Conservation (phyloP, 345 rosid species). For the Hypericum perforatum region DNA sequence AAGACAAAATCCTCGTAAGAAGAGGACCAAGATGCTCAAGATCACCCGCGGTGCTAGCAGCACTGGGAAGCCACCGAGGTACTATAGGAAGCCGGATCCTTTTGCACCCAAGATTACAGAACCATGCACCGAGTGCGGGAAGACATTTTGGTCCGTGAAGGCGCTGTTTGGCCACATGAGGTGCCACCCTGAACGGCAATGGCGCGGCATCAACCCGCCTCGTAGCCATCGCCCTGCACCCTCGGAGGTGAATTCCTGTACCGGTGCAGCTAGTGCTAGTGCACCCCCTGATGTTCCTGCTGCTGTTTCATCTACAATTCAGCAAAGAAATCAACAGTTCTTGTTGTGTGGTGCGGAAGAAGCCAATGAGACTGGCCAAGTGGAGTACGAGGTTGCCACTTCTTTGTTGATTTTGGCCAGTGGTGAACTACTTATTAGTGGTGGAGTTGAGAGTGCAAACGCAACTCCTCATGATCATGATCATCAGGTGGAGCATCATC, state of each 20-base stretch:
- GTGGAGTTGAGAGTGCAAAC: too few species aligned
- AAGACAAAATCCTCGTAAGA: too few species aligned
- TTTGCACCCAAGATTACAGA: constrained; percentile 57
- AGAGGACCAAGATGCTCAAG: too few species aligned
- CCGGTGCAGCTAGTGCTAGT: constrained; percentile 2
- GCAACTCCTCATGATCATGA: constrained; percentile 1
- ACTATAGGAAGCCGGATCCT: constrained; percentile 55
- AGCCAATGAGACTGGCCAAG: constrained; percentile 15
- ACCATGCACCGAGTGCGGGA: constrained; percentile 88
- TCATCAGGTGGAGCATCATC: constrained; percentile 9
- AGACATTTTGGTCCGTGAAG: constrained; percentile 79
- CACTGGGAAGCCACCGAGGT: constrained; percentile 25
- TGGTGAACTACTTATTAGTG: too few species aligned
- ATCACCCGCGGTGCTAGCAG: neutral
- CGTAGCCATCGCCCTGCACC: constrained; percentile 10
- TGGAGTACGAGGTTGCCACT: constrained; percentile 68
- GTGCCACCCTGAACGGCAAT: constrained; percentile 59
- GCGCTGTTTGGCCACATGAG: constrained; percentile 71
- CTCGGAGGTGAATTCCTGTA: neutral
- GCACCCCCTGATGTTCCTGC: constrained; percentile 5
- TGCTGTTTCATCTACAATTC: neutral
- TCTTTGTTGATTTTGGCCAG: constrained; percentile 47
- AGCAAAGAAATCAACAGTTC: neutral
- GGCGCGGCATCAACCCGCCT: constrained; percentile 54
- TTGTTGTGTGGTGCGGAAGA: too few species aligned